A percentile compares a stretch with the other conserved stretches of the same genome.
phyloP scores from a whole-genome alignment of 108 stramenopile species.

The Fragilariopsis cylindrus region DNA sequence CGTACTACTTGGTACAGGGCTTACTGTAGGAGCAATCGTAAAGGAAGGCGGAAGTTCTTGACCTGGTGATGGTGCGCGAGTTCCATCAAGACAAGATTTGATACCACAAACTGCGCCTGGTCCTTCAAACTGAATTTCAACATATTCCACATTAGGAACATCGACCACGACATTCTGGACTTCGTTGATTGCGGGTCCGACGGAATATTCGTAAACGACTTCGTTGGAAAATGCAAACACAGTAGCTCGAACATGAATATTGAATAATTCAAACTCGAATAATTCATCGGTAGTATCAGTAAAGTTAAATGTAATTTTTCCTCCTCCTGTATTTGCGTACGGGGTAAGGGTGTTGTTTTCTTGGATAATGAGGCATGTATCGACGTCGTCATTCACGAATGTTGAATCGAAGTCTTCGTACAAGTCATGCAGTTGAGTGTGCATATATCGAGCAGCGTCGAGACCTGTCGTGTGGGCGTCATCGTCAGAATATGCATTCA shows the following conservation, averaged over 20 bases:
- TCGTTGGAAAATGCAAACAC: neutral
- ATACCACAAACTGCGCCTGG: constrained; percentile 16
- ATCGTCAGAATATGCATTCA: constrained; percentile 21
- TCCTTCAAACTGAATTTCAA: constrained; percentile 8
- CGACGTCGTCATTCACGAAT: constrained; percentile 12
- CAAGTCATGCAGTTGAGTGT: constrained; percentile 3
- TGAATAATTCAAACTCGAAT: constrained; percentile 11
- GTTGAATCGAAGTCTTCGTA: constrained; percentile 5
- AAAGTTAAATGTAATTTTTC: constrained; percentile 17
- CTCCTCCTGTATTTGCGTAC: neutral
- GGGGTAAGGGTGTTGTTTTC: constrained; percentile 4
- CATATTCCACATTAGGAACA: constrained; percentile 2
- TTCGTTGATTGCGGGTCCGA: neutral
- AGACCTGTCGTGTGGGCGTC: neutral
- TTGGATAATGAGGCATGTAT: constrained; percentile 13
- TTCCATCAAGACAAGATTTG: constrained; percentile 9
- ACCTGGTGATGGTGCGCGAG: neutral
- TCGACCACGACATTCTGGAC: constrained; percentile 6
- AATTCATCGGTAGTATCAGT: constrained; percentile 1
- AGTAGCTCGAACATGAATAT: constrained; percentile 12
- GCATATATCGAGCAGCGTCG: constrained; percentile 11
- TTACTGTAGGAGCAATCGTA: neutral
- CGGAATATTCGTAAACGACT: neutral
- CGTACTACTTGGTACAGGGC: neutral
- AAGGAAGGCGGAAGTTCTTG: neutral